Base-by-base conservation (phyloP, 2,329 filamentous ascomycete species). In the Domatiomyces globalis region DNA sequence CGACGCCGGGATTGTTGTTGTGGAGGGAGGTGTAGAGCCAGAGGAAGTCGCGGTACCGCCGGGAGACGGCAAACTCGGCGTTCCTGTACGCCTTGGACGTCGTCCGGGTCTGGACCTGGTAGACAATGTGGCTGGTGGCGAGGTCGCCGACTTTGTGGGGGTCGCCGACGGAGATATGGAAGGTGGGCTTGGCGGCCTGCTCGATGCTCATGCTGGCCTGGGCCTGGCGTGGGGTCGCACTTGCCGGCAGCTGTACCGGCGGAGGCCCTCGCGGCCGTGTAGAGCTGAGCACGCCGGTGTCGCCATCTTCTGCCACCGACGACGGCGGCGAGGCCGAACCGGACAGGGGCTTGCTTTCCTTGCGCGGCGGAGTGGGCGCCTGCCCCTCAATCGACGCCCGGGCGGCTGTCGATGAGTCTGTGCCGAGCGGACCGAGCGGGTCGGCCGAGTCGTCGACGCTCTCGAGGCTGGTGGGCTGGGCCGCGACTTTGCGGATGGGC, bases 21-120 rank as follows among this genome's bases (percentile, higher is more conserved):
- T 96, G 92, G 54, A 98, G 75, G 27, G 89, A 87, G 60, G 84
- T 95, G 68, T 98, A 98, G 25, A 98, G 80, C 92, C 92, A 98
- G 49, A 98, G 73, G 67, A 98, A 98, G 69, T 98, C 92, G 53
- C 89, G 83, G 68, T 96, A 98, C 63, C 92, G 81, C 61, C 92
- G 79, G 63, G 88, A 94, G 60, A 98, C 92, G 51, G 87, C 83
- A 63, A 98, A 96, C 63, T 95, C 89, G 49, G 86, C 76, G 63
- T 90, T 85, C 64, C 85, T 86, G 69, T 96, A 98, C 49, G 88
- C 92, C 72, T 95, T 95, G 39, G 90, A 96, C 1, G 87, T 86
- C 10, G 92, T 98, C 85, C 85, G 92, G 53, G 92, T 98, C 63
- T 85, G 79, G 58, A 98, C 92, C 62, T 87, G 87, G 70, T 98